Evolutionary conservation across 352 stramenopile species (phyloP), one percentile per base, ranked within the genome.

Genomic region (Phytophthora europaea): DNA sequence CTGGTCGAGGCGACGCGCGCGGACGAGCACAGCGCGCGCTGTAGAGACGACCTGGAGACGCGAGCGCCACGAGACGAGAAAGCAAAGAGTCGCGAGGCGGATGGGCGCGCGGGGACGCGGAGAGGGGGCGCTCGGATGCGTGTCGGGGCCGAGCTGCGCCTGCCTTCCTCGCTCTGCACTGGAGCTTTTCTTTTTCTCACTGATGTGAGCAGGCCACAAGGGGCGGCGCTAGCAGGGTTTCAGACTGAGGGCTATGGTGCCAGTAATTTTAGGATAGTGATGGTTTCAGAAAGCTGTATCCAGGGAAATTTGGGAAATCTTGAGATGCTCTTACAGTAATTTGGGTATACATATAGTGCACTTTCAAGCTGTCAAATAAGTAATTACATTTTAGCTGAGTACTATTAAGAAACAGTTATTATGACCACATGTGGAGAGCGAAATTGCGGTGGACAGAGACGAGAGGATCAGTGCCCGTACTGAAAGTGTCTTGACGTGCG

Each of bases 181-280:
- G 53, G 66, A 79, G 75, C 75, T 81, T 74, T 75, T 82, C 67
- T 78, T 82, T 82, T 72, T 80, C 72, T 79, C 67, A 73, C 56
- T 71, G 52, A 47, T 72, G 73, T 62, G 62, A 76, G 69, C 59
- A 70, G 63, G 63, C 51, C 63, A 64, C 53, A 55, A 72, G 65
- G 55, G 63, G 55, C 48, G 57, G 36, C 57, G 48, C 57, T 31
- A 12, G 26, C 13, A 31, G 58, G 60, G 66, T 75, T 72, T 75
- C 67, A 75, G 61, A 63, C 45, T 33, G 40, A 16, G 40, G 40
- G 40, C 40, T 22, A 50, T 50, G 40, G 40, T 6, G 4, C 9
- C 15, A 20, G 40, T 50, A 50, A 22, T 22, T 50, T 22, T 6
- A 4, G 4, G 40, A 20, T 20, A 50, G 18, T 3, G 13, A 20